Evolutionary conservation across 441 rosid genomes (phyloP).

Genomic region (Kokia cookei): DNA sequence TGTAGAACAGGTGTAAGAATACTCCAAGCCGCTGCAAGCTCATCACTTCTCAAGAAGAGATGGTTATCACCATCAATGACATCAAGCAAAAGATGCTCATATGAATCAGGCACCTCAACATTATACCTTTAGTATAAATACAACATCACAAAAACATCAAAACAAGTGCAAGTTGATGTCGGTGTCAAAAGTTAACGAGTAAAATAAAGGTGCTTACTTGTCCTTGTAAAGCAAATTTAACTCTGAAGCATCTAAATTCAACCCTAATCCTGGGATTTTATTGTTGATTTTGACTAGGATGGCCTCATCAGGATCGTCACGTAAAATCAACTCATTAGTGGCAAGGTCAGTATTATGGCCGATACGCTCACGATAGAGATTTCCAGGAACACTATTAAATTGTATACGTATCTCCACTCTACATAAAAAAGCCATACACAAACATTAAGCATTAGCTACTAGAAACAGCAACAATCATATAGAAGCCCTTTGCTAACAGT

Average conservation of each 20-base stretch:
- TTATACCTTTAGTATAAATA: constrained; percentile 37
- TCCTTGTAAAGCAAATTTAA: constrained; percentile 75
- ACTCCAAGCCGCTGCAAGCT: constrained; percentile 72
- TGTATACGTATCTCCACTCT: constrained; percentile 79
- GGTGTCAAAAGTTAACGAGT: not conserved
- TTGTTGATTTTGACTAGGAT: constrained; percentile 71
- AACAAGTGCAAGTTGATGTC: not conserved
- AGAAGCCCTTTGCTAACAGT: too few relatives aligned
- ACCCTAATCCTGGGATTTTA: constrained; percentile 71
- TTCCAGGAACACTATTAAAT: constrained; percentile 69
- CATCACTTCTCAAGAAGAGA: constrained; percentile 78
- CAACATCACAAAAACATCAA: not conserved
- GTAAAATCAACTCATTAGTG: constrained; percentile 61
- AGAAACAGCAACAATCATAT: not conserved
- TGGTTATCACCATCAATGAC: constrained; percentile 79
- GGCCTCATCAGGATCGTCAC: constrained; percentile 70
- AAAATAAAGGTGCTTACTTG: constrained; percentile 30
- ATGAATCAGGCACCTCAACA: constrained; percentile 70
- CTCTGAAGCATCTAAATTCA: constrained; percentile 72
- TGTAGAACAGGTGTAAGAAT: constrained; percentile 47
- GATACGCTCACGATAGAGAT: constrained; percentile 49
- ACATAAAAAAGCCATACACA: constrained; percentile 2
- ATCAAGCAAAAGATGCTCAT: constrained; percentile 74
- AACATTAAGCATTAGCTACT: constrained; percentile 3
- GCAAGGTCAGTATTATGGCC: constrained; percentile 46